Conservation (phyloP, 140 eudicot genomes). For the Oenanthe javanica region DNA sequence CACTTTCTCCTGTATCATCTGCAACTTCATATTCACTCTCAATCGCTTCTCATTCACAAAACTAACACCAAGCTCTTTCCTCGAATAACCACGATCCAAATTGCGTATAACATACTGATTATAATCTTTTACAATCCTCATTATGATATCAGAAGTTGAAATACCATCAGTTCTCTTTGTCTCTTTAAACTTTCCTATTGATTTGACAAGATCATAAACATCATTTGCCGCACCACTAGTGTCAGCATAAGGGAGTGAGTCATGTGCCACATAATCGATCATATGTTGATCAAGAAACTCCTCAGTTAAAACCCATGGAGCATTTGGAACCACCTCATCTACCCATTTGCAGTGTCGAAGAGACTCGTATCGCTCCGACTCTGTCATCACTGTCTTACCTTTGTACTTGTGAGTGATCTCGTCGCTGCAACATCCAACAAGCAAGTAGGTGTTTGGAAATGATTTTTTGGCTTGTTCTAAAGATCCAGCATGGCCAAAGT, state of each 20-base stretch:
- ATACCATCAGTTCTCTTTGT: slow-evolving; percentile 58
- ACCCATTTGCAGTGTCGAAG: slow-evolving; percentile 65
- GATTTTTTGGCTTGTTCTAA: slow-evolving; percentile 13
- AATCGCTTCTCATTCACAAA: slow-evolving; percentile 59
- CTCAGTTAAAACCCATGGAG: slow-evolving; percentile 52
- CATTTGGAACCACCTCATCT: slow-evolving; percentile 69
- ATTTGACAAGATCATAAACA: slow-evolving; percentile 57
- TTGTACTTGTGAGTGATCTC: slow-evolving; percentile 37
- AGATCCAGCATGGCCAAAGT: slow-evolving; percentile 9
- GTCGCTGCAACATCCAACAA: slow-evolving; percentile 20
- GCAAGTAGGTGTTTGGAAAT: slow-evolving; percentile 8
- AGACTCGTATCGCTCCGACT: slow-evolving; percentile 40
- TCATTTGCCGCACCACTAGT: slow-evolving; percentile 57
- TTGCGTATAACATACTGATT: slow-evolving; percentile 58
- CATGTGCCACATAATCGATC: slow-evolving; percentile 62
- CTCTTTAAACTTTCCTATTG: slow-evolving; percentile 47
- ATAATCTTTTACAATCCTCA: slow-evolving; percentile 64
- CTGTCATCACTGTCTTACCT: slow-evolving; percentile 48
- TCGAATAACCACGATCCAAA: slow-evolving; percentile 58
- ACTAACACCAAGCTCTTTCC: slow-evolving; percentile 58
- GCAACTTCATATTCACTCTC: slow-evolving; percentile 44
- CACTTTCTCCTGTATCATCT: slow-evolving; percentile 51
- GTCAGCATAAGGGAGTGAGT: slow-evolving; percentile 66
- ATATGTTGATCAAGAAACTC: slow-evolving; percentile 49
- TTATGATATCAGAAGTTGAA: slow-evolving; percentile 51